phyloP scores from a whole-genome alignment of 2,329 filamentous ascomycete genomes.

The Xylariaceae sp. region DNA sequence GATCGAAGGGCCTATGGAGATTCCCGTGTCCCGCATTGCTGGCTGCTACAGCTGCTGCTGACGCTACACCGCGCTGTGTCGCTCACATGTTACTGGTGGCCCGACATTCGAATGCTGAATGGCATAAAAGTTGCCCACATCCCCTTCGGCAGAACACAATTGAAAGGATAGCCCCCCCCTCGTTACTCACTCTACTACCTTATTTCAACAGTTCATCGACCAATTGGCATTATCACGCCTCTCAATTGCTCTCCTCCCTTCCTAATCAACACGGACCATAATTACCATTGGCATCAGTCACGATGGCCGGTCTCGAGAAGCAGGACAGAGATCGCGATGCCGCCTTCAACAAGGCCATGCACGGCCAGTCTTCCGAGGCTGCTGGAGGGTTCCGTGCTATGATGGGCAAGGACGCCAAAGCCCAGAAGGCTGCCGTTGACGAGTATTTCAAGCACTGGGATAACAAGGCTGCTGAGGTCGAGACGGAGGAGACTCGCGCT shows the following conservation, averaged over 20 bases:
- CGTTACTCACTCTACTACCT: background rate
- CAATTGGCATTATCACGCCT: constrained; percentile 7
- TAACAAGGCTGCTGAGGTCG: constrained; percentile 72
- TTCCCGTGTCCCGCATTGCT: too few species aligned
- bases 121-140: background rate
- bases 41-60: too few species aligned
- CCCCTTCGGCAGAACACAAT: background rate
- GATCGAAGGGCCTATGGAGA: too few species aligned
- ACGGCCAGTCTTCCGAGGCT: constrained; percentile 67
- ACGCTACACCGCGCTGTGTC: too few species aligned
- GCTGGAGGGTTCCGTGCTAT: constrained; percentile 77
- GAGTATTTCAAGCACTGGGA: constrained; percentile 98
- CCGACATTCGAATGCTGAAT: too few species aligned
- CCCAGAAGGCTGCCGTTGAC: constrained; percentile 78
- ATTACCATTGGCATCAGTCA: constrained; percentile 18
- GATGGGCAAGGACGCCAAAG: constrained; percentile 72
- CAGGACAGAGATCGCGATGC: constrained; percentile 86
- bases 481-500: constrained; percentile 80
- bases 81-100: too few species aligned
- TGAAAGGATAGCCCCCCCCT: background rate
- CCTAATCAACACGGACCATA: background rate
- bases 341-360: constrained; percentile 85
- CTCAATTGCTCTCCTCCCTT: background rate
- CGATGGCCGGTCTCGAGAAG: constrained; percentile 63
- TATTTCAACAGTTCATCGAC: background rate